phyloP scores from a whole-genome alignment of 1,284 basidiomycete genomes.

The Serendipita sp. region DNA sequence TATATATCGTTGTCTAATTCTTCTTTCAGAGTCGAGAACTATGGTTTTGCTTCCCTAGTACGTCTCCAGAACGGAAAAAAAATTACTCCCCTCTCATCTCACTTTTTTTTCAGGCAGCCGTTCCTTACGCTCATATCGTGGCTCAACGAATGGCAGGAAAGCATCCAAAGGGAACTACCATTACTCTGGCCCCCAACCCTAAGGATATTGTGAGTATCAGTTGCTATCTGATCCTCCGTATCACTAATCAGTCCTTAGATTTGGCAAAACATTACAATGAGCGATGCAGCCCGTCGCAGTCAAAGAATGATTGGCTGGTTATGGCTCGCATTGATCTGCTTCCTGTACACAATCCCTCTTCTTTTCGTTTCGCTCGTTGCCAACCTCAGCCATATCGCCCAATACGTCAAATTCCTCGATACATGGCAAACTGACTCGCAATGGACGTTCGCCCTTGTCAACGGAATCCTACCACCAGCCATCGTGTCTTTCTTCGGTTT shows the following conservation, averaged over 20 bases:
- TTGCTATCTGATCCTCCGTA: slow-evolving; percentile 22
- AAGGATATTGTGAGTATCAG: slow-evolving; percentile 57
- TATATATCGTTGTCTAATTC: slow-evolving; percentile 16
- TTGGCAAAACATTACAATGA: slow-evolving; percentile 76
- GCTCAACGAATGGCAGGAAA: slow-evolving; percentile 55
- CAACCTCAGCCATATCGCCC: slow-evolving; percentile 56
- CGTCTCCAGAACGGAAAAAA: not conserved
- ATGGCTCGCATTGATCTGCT: slow-evolving; percentile 62
- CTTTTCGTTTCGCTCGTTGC: slow-evolving; percentile 69
- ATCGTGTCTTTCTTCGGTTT: slow-evolving; percentile 83
- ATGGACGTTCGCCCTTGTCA: slow-evolving; percentile 55
- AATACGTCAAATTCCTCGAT: slow-evolving; percentile 58
- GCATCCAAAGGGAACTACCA: slow-evolving; percentile 54
- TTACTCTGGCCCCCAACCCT: slow-evolving; percentile 68
- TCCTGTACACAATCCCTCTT: slow-evolving; percentile 84
- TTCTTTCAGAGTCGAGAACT: slow-evolving; percentile 62
- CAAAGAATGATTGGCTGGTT: slow-evolving; percentile 63
- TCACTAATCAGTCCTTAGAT: slow-evolving; percentile 34
- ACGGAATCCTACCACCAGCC: slow-evolving; percentile 78
- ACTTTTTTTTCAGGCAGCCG: slow-evolving; percentile 38
- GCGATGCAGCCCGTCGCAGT: slow-evolving; percentile 46
- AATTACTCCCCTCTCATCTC: not conserved
- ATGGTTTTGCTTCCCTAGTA: slow-evolving; percentile 80
- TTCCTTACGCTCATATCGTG: slow-evolving; percentile 80
- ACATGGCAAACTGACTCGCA: slow-evolving; percentile 49